phyloP scores from a whole-genome alignment of 768 basidiomycete genomes.

The Termitomyces sp. region DNA sequence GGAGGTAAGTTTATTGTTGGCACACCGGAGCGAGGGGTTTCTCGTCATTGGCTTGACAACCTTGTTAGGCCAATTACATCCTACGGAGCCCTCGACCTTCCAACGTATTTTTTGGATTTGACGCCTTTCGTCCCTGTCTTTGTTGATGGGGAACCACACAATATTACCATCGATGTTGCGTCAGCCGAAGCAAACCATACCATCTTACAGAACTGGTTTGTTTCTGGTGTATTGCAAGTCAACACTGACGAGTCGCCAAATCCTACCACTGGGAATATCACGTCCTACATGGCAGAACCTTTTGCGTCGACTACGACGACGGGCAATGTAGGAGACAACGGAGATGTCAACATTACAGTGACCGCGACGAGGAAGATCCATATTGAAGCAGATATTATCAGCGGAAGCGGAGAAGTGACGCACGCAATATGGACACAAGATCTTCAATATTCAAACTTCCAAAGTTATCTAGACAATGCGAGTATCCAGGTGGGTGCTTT shows the following conservation, averaged over 20 bases:
- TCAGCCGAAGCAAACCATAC: slow-evolving; percentile 63
- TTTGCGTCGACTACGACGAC: slow-evolving; percentile 48
- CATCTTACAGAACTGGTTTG: slow-evolving; percentile 71
- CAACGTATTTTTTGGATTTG: slow-evolving; percentile 72
- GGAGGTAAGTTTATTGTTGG: slow-evolving; percentile 39
- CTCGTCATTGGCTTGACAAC: neutral
- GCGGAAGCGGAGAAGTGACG: slow-evolving; percentile 54
- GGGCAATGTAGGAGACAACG: slow-evolving; percentile 31
- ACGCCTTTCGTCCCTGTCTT: slow-evolving; percentile 73
- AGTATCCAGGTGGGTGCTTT: slow-evolving; percentile 27
- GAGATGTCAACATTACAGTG: slow-evolving; percentile 60
- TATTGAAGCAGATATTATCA: slow-evolving; percentile 56
- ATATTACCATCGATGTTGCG: slow-evolving; percentile 63
- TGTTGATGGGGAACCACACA: slow-evolving; percentile 60
- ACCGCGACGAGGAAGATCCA: slow-evolving; percentile 47
- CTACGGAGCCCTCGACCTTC: slow-evolving; percentile 71
- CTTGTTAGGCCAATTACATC: slow-evolving; percentile 59
- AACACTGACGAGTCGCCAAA: slow-evolving; percentile 52
- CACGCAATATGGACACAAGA: slow-evolving; percentile 55
- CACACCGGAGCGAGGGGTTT: no score
- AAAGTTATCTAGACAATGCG: slow-evolving; percentile 49
- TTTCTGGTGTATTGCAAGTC: slow-evolving; percentile 67
- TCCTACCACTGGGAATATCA: slow-evolving; percentile 66
- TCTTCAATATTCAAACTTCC: slow-evolving; percentile 54
- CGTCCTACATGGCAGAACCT: slow-evolving; percentile 45